Evolutionary conservation across 768 basidiomycete genomes (phyloP), one percentile per base, ranked within the genome.

Genomic region (Flagelloscypha sp.): DNA sequence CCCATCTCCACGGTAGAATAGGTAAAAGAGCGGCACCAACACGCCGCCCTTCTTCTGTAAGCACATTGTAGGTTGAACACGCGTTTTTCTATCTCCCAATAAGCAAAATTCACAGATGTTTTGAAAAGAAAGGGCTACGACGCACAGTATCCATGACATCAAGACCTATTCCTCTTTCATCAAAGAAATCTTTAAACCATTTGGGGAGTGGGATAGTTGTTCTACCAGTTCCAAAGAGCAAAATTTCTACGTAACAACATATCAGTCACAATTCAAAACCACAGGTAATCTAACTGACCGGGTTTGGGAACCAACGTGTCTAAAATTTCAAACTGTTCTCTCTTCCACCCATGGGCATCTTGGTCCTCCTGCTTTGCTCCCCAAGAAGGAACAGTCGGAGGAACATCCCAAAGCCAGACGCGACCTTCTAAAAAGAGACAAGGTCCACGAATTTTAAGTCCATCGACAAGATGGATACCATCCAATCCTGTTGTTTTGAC

Each of bases 1-100:
- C 54, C 84, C 81, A 84, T n/a, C 56, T 28, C 22, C 61, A 64
- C 27, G 69, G 66, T 6, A 62, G 57, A 12, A 79, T 45, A 4
- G 92, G 90, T 13, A 93, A 65, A n/a, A 95, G 57, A 2, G 92
- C 93, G 10, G 87, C 92, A 25, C 90, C 87, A 9, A 97, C 88
- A 17, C 84, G 79, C 35, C 94, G 68, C 6, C 94, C 94, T 59
- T 99, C 94, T 55, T 99, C 94, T 0, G 83, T 61, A 30, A 99
- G 68, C 16, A 99, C 55, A 56, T 99, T 97, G 58, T 92, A 99
- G 0, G 94, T 97, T 18, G 93, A 83, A 48, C 88, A 92, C 12
- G 93, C 94, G 53, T 93, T 95, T 49, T 87, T 66, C 92, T 85
- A 37, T 11, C 74, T 66, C 7, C 73, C 74, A 6, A 70, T 55